Evolutionary conservation across 2,329 filamentous ascomycete genomes (phyloP).

Genomic region (Chrysoporthe austroafricana): DNA sequence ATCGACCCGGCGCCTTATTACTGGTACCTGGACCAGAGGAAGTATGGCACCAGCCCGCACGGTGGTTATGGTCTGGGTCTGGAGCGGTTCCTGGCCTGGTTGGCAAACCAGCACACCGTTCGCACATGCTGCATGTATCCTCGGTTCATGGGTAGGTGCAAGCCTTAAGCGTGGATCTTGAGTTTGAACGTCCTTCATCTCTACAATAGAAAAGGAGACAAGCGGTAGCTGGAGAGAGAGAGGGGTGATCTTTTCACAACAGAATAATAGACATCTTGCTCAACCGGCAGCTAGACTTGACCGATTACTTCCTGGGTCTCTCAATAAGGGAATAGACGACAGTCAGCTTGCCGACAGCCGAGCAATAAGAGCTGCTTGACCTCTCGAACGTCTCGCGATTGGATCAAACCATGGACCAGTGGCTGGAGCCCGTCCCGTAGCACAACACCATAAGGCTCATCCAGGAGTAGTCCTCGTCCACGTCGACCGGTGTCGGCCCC

Average conservation of each 20-base stretch:
- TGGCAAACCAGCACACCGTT: slow-evolving; percentile 67
- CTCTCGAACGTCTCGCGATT: background rate
- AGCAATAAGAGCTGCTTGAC: background rate
- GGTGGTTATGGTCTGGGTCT: slow-evolving; percentile 92
- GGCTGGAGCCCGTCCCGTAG: background rate
- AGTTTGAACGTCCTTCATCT: background rate
- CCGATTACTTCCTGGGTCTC: no score
- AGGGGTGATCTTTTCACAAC: background rate
- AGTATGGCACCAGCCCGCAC: slow-evolving; percentile 93
- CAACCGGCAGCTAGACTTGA: background rate
- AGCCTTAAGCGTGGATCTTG: slow-evolving; percentile 57
- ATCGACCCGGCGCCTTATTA: slow-evolving; percentile 88
- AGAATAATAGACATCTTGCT: background rate
- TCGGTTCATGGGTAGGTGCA: slow-evolving; percentile 80
- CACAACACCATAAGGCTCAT: background rate
- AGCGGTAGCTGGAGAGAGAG: background rate
- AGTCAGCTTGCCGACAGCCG: no score
- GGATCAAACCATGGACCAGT: background rate
- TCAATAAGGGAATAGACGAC: no score
- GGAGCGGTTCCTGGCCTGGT: slow-evolving; percentile 74
- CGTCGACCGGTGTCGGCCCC: no score
- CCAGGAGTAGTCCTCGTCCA: background rate
- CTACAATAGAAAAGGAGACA: background rate
- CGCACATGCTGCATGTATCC: slow-evolving; percentile 75
- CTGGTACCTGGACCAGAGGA: slow-evolving; percentile 98